Evolutionary conservation across 2,329 filamentous ascomycete genomes (phyloP).

Genomic region (Mollisiaceae sp.): DNA sequence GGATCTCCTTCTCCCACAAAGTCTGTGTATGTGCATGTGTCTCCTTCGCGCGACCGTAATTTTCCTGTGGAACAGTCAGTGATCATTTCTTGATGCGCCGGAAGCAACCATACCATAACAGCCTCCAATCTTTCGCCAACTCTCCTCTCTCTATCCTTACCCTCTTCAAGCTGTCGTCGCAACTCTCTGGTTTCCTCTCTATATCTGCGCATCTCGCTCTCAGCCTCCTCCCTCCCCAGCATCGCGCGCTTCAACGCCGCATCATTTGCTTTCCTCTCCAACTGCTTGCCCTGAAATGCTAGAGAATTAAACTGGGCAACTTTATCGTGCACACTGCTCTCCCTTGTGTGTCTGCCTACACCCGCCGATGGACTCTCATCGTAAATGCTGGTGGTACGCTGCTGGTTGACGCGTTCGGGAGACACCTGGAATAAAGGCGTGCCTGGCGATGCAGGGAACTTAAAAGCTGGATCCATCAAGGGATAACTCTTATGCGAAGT

Average conservation of each 20-base stretch:
- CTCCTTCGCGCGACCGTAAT: constrained; percentile 72
- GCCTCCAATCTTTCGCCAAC: constrained; percentile 70
- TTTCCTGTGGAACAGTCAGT: constrained; percentile 57
- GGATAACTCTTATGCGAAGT: neutral
- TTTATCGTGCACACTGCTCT: constrained; percentile 68
- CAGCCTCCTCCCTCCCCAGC: constrained; percentile 73
- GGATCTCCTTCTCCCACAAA: constrained; percentile 76
- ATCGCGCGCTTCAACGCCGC: constrained; percentile 70
- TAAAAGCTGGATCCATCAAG: constrained; percentile 51
- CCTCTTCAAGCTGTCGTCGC: constrained; percentile 65
- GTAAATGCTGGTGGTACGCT: constrained; percentile 32
- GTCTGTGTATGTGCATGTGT: constrained; percentile 69
- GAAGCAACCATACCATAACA: constrained; percentile 64
- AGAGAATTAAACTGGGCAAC: constrained; percentile 77
- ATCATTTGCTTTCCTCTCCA: constrained; percentile 68
- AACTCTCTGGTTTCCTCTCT: constrained; percentile 64
- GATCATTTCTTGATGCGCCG: constrained; percentile 25
- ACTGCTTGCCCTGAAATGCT: constrained; percentile 58
- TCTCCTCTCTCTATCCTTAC: constrained; percentile 67
- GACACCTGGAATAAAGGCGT: constrained; percentile 65
- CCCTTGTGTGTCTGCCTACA: constrained; percentile 47
- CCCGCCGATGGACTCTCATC: constrained; percentile 31
- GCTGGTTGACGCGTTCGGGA: constrained; percentile 66
- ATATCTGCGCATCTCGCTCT: constrained; percentile 67
- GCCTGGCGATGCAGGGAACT: constrained; percentile 59